Evolutionary conservation across 108 stramenopile species (phyloP), one percentile per base, ranked within the genome.

Genomic region (Pseudonitzschia multiseries): DNA sequence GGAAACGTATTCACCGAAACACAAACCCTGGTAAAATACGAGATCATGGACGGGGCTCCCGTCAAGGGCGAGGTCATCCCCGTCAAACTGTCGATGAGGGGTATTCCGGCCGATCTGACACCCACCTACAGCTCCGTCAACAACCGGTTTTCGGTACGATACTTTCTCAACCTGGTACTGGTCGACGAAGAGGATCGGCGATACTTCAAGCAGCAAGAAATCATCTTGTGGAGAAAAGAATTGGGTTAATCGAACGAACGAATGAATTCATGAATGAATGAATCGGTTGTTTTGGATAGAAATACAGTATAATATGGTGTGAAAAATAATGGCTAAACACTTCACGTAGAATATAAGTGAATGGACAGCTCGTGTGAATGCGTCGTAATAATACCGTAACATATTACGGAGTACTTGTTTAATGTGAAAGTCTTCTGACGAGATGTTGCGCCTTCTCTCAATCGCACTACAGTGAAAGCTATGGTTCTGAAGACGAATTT

Each of bases 141-240:
- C 79, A 97, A 97, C 86, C 86, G 92, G 60, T 99, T 98, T 82
- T 81, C 86, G 9, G 98, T 99, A 4, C 86, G 93, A 60, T 99
- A 99, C 84, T 99, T 90, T 86, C 76, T 99, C 61, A 99, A 99
- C 87, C 79, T 99, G 56, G 99, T 99, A 32, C 74, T 99, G 78
- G 96, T 99, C 18, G 99, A 99, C 80, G 97, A 98, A 70, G 98
- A 99, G 78, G 99, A 99, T 83, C 87, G 99, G 26, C 84, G 97
- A 61, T 99, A 99, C 75, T 99, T 99, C 84, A 99, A 99, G 80
- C 98, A 99, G 80, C 98, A 99, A 79, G 99, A 99, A 78, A 96
- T 99, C 50, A 90, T 91, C 59, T 67, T 99, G 43, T 99, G 96
- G 96, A 84, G 97, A 67, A 96, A 95, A 75, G 90, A 93, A 28